These are phyloP conservation scores for Chlamydomonas asymmetrica DNA, from an alignment of 139 green algal genomes.

Conservation along the genomic window DNA sequence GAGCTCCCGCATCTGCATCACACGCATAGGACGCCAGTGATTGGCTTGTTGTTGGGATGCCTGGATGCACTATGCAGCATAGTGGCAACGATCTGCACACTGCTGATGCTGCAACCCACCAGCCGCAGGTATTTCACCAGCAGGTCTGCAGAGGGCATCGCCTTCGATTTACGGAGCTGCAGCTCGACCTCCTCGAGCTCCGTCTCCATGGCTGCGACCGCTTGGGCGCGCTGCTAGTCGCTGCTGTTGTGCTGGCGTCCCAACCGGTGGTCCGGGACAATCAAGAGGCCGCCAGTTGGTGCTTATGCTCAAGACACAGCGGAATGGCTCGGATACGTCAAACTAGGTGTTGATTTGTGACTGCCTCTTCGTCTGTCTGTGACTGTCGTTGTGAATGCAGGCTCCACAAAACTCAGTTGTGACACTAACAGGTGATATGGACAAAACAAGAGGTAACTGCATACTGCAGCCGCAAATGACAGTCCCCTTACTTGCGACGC, in stretches of 20 bases:
- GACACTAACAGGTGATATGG: no score
- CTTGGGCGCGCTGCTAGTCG: not conserved
- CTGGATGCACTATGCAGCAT: not conserved
- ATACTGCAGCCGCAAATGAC: no score
- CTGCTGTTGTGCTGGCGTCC: no score
- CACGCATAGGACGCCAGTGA: no score
- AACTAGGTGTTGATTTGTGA: not conserved
- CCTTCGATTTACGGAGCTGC: constrained; percentile 20
- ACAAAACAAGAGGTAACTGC: no score
- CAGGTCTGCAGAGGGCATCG: constrained; percentile 10
- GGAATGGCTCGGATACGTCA: not conserved
- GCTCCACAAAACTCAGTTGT: no score
- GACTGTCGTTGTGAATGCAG: no score
- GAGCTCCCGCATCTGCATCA: constrained; percentile 65
- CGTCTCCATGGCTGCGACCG: constrained; percentile 6
- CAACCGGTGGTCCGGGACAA: no score
- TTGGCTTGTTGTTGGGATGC: no score
- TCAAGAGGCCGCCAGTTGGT: no score
- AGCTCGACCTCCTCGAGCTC: constrained; percentile 33
- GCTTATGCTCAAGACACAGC: not conserved
- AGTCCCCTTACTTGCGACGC: no score
- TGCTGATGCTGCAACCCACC: constrained; percentile 10
- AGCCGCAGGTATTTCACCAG: constrained; percentile 33
- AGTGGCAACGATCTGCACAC: not conserved
- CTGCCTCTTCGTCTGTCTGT: no score